phyloP scores from a whole-genome alignment of 805 yeast species.

The Saturnispora ahearnii region DNA sequence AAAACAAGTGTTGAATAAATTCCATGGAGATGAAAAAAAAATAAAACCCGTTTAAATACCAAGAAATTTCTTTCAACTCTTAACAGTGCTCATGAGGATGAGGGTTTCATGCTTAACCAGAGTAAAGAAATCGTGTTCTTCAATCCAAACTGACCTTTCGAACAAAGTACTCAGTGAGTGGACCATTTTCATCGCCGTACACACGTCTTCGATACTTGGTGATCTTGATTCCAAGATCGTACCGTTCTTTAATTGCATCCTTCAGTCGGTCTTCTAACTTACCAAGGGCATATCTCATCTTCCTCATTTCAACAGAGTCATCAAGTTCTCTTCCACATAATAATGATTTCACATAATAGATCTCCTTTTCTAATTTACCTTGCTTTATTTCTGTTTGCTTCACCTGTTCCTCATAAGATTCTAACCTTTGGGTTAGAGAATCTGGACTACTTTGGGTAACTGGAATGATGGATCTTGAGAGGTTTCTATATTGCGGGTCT shows the following conservation, averaged over 20 bases:
- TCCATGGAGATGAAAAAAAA: not conserved
- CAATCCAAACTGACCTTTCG: slow-evolving; percentile 36
- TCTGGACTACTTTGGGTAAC: slow-evolving; percentile 4
- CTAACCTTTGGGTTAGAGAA: slow-evolving; percentile 13
- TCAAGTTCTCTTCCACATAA: slow-evolving; percentile 9
- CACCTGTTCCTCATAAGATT: slow-evolving; percentile 13
- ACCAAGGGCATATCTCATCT: slow-evolving; percentile 22
- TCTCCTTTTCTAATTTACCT: slow-evolving; percentile 25
- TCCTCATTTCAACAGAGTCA: slow-evolving; percentile 19
- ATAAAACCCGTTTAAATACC: not conserved
- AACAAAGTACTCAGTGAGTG: slow-evolving; percentile 47
- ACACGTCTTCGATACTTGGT: slow-evolving; percentile 21
- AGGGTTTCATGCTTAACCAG: not conserved
- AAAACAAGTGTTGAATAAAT: not conserved
- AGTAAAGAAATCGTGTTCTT: not conserved
- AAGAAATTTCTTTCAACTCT: not conserved
- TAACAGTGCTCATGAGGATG: not conserved
- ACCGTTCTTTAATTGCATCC: slow-evolving; percentile 21
- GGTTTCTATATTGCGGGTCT: slow-evolving; percentile 2
- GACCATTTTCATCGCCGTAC: slow-evolving; percentile 26
- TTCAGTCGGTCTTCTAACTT: slow-evolving; percentile 25
- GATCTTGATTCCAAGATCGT: slow-evolving; percentile 25
- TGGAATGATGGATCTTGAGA: slow-evolving; percentile 10
- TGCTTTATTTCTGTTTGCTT: slow-evolving; percentile 17
- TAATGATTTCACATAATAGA: slow-evolving; percentile 24